Evolutionary conservation across 306 rosid species (phyloP), one percentile per base, ranked within the genome.

Genomic region (Malus orientalis): DNA sequence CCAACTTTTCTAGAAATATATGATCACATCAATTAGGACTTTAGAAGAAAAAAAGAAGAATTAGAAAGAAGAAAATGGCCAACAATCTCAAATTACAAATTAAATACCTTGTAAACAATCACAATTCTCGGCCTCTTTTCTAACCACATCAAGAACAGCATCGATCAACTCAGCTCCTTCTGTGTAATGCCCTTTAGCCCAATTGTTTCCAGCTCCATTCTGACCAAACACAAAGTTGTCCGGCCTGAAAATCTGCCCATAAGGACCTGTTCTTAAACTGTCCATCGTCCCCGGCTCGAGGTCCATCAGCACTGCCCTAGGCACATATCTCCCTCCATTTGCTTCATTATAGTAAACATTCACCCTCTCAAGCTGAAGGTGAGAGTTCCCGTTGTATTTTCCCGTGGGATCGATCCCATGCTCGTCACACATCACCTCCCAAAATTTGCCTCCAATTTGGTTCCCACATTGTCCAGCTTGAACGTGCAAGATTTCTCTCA

Each of bases 201-300:
- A 92, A 74, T 93, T 93, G 79, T 93, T 93, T 2, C 97, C 97
- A 36, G 97, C 97, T 20, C 97, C 97, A 79, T 90, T 93, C 70
- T 93, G 94, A 12, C 97, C 96, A 4, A 93, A 93, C 32, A 93
- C 96, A 33, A 90, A 93, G 86, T 93, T 93, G 79, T 93, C 97
- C 15, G 96, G 97, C 70, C 97, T 86, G 72, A 89, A 93, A 57
- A 93, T 88, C 53, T 87, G 85, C 18, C 97, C 97, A 69, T 70
- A 87, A 79, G 97, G 90, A 78, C 96, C 90, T 11, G 94, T 81
- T 13, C 94, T 84, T 66, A 93, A 78, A 84, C 94, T 90, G 78
- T 93, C 97, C 97, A 90, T 93, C 74, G 97, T 93, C 6, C 97
- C 97, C 4, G 97, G 97, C 75, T 93, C 97, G 54, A 93, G 97